phyloP scores from a whole-genome alignment of 495 filamentous ascomycete species.

The Hypoxylon fragiforme region DNA sequence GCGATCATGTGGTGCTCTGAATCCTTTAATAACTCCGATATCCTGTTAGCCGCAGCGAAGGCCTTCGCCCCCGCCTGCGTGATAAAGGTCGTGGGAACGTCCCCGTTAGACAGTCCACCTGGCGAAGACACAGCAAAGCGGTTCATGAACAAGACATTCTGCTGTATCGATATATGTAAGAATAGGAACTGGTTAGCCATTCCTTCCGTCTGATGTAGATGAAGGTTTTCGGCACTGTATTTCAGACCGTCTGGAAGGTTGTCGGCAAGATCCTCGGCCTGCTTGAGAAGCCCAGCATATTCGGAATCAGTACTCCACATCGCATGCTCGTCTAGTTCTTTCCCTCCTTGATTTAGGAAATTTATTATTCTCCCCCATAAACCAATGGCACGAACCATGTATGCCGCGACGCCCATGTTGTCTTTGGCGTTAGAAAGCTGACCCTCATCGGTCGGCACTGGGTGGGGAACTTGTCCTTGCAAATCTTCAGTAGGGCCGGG shows the following conservation, averaged over 20 bases:
- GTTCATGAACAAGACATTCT: conserved; percentile 88
- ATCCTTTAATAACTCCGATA: conserved; percentile 81
- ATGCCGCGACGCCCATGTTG: conserved; percentile 94
- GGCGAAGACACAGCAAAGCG: conserved; percentile 81
- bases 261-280: conserved; percentile 69
- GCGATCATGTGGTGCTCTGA: conserved; percentile 77
- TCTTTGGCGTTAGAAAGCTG: conserved; percentile 69
- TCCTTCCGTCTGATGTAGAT: conserved; percentile 78
- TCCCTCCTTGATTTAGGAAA: conserved; percentile 89
- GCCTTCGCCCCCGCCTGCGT: conserved; percentile 74
- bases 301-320: conserved; percentile 83
- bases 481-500: conserved; percentile 85
- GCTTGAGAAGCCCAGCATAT: conserved; percentile 69
- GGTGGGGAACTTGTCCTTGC: conserved; percentile 70
- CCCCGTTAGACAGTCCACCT: conserved; percentile 65
- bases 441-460: conserved; percentile 62
- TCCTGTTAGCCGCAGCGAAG: conserved; percentile 85
- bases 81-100: conserved; percentile 80
- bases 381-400: conserved; percentile 82
- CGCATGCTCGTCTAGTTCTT: conserved; percentile 71
- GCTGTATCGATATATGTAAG: conserved; percentile 84
- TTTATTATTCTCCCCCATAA: conserved; percentile 89
- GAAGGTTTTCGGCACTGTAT: conserved; percentile 82
- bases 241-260: conserved; percentile 69
- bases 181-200: conserved; percentile 94